Base-by-base conservation (phyloP, 345 rosid genomes). In the Reutealis trisperma region DNA sequence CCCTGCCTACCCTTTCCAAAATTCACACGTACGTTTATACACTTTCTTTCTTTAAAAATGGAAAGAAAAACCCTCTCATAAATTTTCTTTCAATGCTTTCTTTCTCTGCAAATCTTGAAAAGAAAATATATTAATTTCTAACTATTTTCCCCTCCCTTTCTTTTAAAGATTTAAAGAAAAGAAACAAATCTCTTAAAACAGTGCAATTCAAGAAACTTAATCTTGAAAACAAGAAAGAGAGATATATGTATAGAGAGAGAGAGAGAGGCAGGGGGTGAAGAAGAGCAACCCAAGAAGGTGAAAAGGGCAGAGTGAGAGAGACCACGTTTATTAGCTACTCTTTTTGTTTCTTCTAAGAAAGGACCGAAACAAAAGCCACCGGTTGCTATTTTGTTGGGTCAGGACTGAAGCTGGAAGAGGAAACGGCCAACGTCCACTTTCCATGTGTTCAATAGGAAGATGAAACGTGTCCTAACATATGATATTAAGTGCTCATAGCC, bases 371-470 rank as follows among this genome's bases (percentile, higher is more conserved):
- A 62, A 59, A 78, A 58, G 80, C 69, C 87, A 86, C 80, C 78
- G 87, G 78, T 34, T 55, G 79, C 84, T 73, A 37, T 44, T 79
- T 77, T 77, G 79, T 81, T 25, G 47, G 71, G 79, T 81, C n/a
- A 32, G 71, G 66, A 65, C 55, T n/a, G 52, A n/a, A 2, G 32
- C 42, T 41, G 21, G 13, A 30, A 8, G 68, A 67, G 55, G 80
- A 70, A 82, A 71, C 34, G 14, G 82, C 77, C 82, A 77, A 65
- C 37, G 15, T 44, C n/a, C 67, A 45, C 62, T 72, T 65, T 72
- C 25, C 37, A 15, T 4, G 52, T 19, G 16, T 32, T 32, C 77
- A 75, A 47, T 61, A 4, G 6, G 3, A 60, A 2, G 3, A 0
- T 13, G 80, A 67, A 84, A 85, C 72, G 73, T 85, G 63, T 42